A percentile compares a stretch with the other conserved stretches of the same genome.
Conservation (phyloP, 306 rosid species). For the Glycine soja region DNA sequence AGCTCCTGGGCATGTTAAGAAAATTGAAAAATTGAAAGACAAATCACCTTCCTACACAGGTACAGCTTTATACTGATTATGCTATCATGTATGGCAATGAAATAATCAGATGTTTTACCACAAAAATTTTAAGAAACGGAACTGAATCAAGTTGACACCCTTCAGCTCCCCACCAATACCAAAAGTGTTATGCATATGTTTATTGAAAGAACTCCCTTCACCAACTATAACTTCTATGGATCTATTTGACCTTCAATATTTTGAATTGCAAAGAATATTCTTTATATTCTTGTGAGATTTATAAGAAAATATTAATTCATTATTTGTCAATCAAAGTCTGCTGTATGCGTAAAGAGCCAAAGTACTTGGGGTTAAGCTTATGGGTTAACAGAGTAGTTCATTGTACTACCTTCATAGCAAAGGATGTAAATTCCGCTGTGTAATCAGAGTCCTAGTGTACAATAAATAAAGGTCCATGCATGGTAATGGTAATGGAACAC, state of each 20-base stretch:
- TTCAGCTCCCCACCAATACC: neutral
- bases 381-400: neutral
- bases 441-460: neutral
- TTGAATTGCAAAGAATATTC: neutral
- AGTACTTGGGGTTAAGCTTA: too few relatives aligned
- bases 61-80: constrained; percentile 10
- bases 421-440: neutral
- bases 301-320: neutral
- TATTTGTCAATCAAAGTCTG: neutral
- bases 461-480: neutral
- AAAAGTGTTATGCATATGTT: neutral
- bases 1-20: constrained; percentile 17
- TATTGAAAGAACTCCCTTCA: constrained; percentile 1
- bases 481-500: neutral
- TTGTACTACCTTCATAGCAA: neutral
- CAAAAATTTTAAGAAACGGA: neutral
- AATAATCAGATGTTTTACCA: neutral
- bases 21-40: neutral
- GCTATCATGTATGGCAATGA: constrained; percentile 10
- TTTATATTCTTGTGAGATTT: neutral
- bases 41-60: constrained; percentile 16
- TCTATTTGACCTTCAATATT: constrained; percentile 22
- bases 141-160: neutral
- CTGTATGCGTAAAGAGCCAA: neutral
- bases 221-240: neutral